Evolutionary conservation across 495 filamentous ascomycete genomes (phyloP).

Genomic region (Xylaria acuta): DNA sequence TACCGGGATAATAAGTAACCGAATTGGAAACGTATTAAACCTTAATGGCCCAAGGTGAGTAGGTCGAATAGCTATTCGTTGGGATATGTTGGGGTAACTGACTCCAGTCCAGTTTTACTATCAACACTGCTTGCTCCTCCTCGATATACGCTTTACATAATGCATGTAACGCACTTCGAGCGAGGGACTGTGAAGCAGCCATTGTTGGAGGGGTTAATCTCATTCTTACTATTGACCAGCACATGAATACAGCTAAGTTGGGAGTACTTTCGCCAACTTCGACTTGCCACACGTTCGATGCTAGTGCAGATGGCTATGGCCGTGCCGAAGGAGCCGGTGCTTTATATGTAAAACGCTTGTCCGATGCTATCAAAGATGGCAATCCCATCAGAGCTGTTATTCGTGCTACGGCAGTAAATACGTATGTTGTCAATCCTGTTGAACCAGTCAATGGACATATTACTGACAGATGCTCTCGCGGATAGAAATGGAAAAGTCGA

Average conservation of each 20-base stretch:
- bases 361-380: constrained; percentile 2
- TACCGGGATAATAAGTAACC: constrained; percentile 53
- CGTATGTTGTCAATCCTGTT: constrained; percentile 39
- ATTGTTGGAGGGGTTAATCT: constrained; percentile 47
- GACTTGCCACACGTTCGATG: constrained; percentile 18
- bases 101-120: constrained; percentile 47
- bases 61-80: background rate
- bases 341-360: background rate
- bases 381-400: background rate
- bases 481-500: constrained; percentile 55
- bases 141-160: constrained; percentile 56
- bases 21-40: constrained; percentile 59
- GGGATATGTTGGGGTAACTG: no score
- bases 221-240: constrained; percentile 48
- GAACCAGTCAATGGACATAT: constrained; percentile 15
- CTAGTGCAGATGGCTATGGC: background rate
- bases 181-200: constrained; percentile 40
- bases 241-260: constrained; percentile 46
- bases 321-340: background rate
- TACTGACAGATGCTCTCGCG: background rate
- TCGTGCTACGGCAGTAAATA: constrained; percentile 58
- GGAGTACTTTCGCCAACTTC: constrained; percentile 52
- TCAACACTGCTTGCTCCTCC: constrained; percentile 64
- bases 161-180: constrained; percentile 46
- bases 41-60: constrained; percentile 51